phyloP scores from a whole-genome alignment of 192 early-diverging fungal genomes.

The Geranomyces variabilis region DNA sequence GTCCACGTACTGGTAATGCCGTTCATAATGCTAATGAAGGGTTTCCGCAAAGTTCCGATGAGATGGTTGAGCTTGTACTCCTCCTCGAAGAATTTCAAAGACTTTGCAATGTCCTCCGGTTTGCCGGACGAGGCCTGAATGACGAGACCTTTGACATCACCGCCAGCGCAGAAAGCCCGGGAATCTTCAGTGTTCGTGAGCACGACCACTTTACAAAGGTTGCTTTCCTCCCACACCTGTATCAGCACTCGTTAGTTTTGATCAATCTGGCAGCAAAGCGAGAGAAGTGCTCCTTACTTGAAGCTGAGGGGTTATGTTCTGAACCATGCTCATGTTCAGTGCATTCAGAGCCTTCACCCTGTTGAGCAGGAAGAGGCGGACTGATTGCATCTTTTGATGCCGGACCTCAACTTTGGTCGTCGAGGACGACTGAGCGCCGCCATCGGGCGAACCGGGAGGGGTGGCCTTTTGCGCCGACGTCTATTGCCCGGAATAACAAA shows the following conservation, averaged over 20 bases:
- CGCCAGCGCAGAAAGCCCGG: conserved; percentile 89
- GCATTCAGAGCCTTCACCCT: conserved; percentile 84
- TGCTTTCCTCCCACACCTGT: conserved; percentile 84
- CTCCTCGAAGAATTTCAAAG: conserved; percentile 82
- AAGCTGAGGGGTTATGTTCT: conserved; percentile 78
- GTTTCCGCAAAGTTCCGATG: conserved; percentile 85
- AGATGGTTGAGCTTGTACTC: conserved; percentile 94
- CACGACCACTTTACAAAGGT: conserved; percentile 86
- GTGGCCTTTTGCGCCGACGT: conserved; percentile 1
- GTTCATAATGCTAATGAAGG: conserved; percentile 85
- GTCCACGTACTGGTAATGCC: conserved; percentile 57
- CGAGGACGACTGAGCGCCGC: neutral
- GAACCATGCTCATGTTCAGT: conserved; percentile 82
- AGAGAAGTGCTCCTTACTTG: conserved; percentile 48
- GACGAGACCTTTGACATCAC: conserved; percentile 51
- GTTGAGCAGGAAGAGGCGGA: conserved; percentile 51
- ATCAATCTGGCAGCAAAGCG: neutral
- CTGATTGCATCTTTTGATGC: conserved; percentile 43
- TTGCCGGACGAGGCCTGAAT: conserved; percentile 20
- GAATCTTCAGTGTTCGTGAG: conserved; percentile 69
- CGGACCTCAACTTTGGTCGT: conserved; percentile 36
- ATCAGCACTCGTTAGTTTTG: neutral
- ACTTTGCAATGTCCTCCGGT: conserved; percentile 46
- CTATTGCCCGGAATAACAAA: neutral
- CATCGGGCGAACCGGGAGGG: neutral